Evolutionary conservation across 1,284 basidiomycete species (phyloP), one percentile per base, ranked within the genome.

Genomic region (Sporisorium exsertum): DNA sequence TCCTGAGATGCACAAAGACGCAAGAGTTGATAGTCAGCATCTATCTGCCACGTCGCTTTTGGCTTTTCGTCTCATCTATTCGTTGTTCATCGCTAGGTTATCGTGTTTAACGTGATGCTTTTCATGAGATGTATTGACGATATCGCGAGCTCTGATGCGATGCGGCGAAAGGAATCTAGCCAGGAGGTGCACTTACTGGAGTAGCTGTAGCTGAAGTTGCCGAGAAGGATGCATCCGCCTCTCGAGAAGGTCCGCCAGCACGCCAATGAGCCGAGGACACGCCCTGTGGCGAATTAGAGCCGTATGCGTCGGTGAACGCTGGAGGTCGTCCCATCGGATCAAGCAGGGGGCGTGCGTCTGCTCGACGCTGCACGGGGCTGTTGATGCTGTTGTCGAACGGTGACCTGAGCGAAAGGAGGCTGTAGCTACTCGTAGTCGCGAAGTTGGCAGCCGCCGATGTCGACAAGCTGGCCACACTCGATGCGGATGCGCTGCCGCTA

Each of bases 331-430:
- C 54, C 27, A 59, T 40, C 8, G 54, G 12, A 24, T 62, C 56
- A n/a, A 40, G 43, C 6, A 58, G 13, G 12, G 29, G 18, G 40
- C 58, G 55, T 0, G 62, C 63, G 3, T 59, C 59, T 13, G 33
- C 13, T 20, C 63, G 54, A 43, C 56, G 56, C 33, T 58, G 52
- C 5, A 26, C 27, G 18, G 45, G 29, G 27, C 63, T 57, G 24
- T 55, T 26, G 22, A 32, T n/a, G 40, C 33, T 20, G 46, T 53
- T 43, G 12, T 66, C 59, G 32, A 63, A 72, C 13, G 69, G 69
- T 9, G 63, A 52, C 27, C 63, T 40, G 18, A 65, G 47, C 18
- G 69, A 42, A n/a, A 66, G 24, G 32, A 58, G 33, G 52, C 52
- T 53, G 27, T 58, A 58, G 27, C 42, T 57, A 26, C 33, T 59